Evolutionary conservation across 176 grass and related monocot genomes (phyloP), one percentile per base, ranked within the genome.

Genomic region (Chrysopogon serrulatus): DNA sequence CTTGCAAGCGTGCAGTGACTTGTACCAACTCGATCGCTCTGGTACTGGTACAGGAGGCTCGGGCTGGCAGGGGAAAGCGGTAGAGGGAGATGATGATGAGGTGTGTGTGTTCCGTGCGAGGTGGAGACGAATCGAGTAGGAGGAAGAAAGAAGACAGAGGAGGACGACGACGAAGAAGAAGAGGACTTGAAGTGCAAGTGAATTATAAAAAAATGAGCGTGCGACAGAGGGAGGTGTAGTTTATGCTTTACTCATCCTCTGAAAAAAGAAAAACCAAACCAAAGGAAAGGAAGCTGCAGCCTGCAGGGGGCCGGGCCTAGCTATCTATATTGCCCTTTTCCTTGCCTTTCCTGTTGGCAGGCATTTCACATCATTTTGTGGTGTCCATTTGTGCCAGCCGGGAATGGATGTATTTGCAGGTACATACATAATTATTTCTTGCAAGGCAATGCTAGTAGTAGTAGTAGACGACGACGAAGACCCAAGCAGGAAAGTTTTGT

Each of bases 171-270:
- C 0, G 78, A 19, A 57, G 41, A 16, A 39, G 78, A 39, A 39
- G 37, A 33, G 63, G 74, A 82, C 88, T 91, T 96, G 84, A 71
- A 97, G 91, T 97, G 83, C 60, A 97, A 93, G 89, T 77, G 86
- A 96, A 61, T 78, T 37, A 77, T 79, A 44, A 28, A 82, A 79
- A 14, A 44, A 30, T 68, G 75, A 2, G 56, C 37, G 69, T 49
- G 76, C 32, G 83, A 86, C 73, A 90, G 74, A 56, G 79, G 31
- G 23, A 86, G 83, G 84, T 90, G 79, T 90, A 45, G 84, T 87
- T 87, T 89, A 81, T 81, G 80, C 91, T 92, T 92, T 92, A 92
- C 87, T 92, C 91, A 81, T 89, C 87, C 83, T 84, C 85, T 63
- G 78, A 32, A 81, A 30, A 65, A 65, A 3, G 3, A 24, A 44